These are phyloP conservation scores for Plectranthus barbatus DNA, from an alignment of 257 asterid species.

Conservation along the genomic window DNA sequence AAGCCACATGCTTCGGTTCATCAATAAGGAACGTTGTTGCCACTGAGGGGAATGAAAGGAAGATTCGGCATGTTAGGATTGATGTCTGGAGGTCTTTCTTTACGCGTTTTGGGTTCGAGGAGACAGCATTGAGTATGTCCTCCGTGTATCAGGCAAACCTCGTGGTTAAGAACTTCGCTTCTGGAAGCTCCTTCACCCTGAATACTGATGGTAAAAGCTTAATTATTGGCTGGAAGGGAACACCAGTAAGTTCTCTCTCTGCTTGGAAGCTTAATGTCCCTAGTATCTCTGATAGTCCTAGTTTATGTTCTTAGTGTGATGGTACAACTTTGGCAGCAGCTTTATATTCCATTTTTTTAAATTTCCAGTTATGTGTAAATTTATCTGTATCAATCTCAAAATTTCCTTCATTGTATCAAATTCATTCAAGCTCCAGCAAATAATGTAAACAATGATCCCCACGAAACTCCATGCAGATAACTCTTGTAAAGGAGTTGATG, in stretches of 20 bases:
- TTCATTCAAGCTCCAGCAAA: not conserved
- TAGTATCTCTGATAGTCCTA: not conserved
- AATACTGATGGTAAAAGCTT: conserved; percentile 34
- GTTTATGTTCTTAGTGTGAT: not conserved
- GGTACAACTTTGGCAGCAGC: not conserved
- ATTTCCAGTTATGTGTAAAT: not conserved
- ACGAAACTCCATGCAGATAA: too few species aligned
- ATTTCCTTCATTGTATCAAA: not conserved
- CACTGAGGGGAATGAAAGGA: conserved; percentile 39
- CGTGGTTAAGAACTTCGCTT: conserved; percentile 24
- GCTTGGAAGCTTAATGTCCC: conserved; percentile 33
- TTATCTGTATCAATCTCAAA: not conserved
- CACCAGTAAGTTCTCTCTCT: conserved; percentile 33
- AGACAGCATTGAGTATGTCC: conserved; percentile 32
- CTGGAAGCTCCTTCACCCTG: conserved; percentile 28
- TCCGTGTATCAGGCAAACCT: conserved; percentile 34
- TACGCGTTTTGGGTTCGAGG: conserved; percentile 24
- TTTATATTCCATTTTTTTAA: not conserved
- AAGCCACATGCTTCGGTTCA: conserved; percentile 20
- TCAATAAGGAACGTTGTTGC: conserved; percentile 38
- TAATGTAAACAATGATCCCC: not conserved
- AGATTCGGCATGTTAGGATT: conserved; percentile 31
- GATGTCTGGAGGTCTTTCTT: conserved; percentile 43
- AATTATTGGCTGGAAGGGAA: conserved; percentile 51
- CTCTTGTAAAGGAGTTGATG: not conserved